These are phyloP conservation scores for Evernia prunastri DNA, from an alignment of 495 filamentous ascomycete genomes.

Conservation along the genomic window DNA sequence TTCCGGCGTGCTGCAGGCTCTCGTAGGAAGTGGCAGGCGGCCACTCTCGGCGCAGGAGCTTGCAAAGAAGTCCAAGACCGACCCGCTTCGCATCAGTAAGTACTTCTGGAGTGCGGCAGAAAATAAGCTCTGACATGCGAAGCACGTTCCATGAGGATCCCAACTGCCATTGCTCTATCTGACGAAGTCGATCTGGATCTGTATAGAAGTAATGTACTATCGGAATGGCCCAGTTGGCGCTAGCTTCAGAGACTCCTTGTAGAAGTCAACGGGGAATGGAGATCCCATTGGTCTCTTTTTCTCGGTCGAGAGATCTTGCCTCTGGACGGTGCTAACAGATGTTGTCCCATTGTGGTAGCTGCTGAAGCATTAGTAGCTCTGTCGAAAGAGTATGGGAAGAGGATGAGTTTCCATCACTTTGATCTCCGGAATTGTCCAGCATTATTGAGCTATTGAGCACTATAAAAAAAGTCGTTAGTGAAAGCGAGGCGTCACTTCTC, in stretches of 20 bases:
- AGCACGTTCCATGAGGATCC: constrained; percentile 10
- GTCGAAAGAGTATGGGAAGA: too few species aligned
- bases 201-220: neutral
- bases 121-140: constrained; percentile 4
- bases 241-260: constrained; percentile 31
- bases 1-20: constrained; percentile 1
- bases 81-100: neutral
- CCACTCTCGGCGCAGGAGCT: constrained; percentile 4
- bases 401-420: too few species aligned
- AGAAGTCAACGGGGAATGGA: constrained; percentile 32
- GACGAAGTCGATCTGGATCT: neutral
- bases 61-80: constrained; percentile 2
- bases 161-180: neutral
- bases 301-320: constrained; percentile 27
- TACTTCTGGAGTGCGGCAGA: neutral
- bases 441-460: too few species aligned
- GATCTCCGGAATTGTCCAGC: too few species aligned
- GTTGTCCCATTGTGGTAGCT: constrained; percentile 29
- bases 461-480: too few species aligned
- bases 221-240: constrained; percentile 15
- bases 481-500: too few species aligned
- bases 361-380: too few species aligned
- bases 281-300: constrained; percentile 29
- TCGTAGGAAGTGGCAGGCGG: neutral
- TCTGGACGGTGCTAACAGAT: constrained; percentile 32